Base-by-base conservation (phyloP, 1,284 basidiomycete genomes). In the Ganoderma resinaceum region DNA sequence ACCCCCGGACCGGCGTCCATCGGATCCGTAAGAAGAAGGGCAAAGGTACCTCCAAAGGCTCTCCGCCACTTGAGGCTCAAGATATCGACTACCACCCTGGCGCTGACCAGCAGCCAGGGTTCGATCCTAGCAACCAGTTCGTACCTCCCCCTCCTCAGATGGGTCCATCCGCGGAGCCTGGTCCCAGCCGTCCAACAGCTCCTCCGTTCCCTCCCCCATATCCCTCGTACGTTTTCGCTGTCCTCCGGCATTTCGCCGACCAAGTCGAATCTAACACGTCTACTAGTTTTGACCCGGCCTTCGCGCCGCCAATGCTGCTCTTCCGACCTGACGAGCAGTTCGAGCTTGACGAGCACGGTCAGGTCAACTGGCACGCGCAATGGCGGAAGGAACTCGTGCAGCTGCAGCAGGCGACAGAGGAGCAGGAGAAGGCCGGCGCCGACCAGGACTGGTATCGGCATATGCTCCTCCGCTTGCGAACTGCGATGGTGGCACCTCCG, bases 1-100 rank as follows among this genome's bases (percentile, higher is more conserved):
- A 95, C 75, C 93, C 93, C 40, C 91, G 93, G 37, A 94, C 93
- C 3, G 93, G 93, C 61, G 93, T 95, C 29, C 93, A 95, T 76
- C 89, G 93, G 33, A 86, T 94, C 57, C 88, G 93, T 71, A 94
- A 94, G 82, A 94, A 94, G 84, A 93, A 93, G 76, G 83, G 84
- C 40, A 91, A 92, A 77, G 70, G 73, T 23, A 81, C 83, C 87
- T 82, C 74, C 82, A 74, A 85, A 85, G 71, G 82, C 82, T 20
- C 66, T 14, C 58, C 72, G 6, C 67, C 68, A 61, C 68, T 70
- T 33, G 72, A 72, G 40, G 74, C 75, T 16, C 77, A 80, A 20
- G 83, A 91, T 69, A 81, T 87, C 26, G 91, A 92, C 70, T 93
- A 91, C 73, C 85, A 84, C 16, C 80, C 85, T 12, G 69, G 62